phyloP scores from a whole-genome alignment of 345 rosid genomes.

The Brassica napus region Da-Ae NC_063439.1:8929001-8929500 shows the following conservation, averaged over 20 bases:
- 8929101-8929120: slow-evolving; percentile 33
- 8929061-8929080: slow-evolving; percentile 15
- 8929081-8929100: neutral
- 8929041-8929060: neutral
- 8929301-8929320: slow-evolving; percentile 88
- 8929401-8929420: slow-evolving; percentile 9
- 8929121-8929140: neutral
- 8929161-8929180: neutral
- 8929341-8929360: slow-evolving; percentile 54
- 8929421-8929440: neutral
- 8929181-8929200: neutral
- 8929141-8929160: neutral
- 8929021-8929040: neutral
- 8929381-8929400: slow-evolving; percentile 25
- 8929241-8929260: slow-evolving; percentile 50
- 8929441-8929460: slow-evolving; percentile 13
- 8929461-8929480: neutral
- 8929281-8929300: slow-evolving; percentile 74
- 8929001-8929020: neutral
- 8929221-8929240: slow-evolving; percentile 21
- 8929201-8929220: neutral
- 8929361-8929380: neutral
- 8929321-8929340: slow-evolving; percentile 94
- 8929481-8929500: neutral
- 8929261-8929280: slow-evolving; percentile 95